Percentiles rank a stretch among this genome's conserved stretches.
phyloP scores from a whole-genome alignment of 2,329 filamentous ascomycete genomes.

The Aspergillus caelatus region DNA sequence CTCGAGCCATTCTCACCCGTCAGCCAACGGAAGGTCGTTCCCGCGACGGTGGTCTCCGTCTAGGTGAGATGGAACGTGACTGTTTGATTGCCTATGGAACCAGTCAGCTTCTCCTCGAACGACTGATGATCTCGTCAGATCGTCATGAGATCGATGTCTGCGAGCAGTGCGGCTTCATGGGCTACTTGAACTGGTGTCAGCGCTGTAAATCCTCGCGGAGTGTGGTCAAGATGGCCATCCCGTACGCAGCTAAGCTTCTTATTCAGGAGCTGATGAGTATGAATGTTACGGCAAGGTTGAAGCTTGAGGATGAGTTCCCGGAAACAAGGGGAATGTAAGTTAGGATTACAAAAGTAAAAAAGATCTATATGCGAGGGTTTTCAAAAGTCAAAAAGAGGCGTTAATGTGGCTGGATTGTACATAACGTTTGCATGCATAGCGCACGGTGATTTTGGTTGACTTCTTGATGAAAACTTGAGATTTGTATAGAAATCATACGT shows the following conservation, averaged over 20 bases:
- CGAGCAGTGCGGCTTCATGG: slow-evolving; percentile 91
- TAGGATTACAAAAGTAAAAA: neutral
- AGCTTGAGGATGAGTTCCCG: slow-evolving; percentile 92
- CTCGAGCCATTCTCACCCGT: slow-evolving; percentile 85
- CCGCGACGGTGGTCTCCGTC: slow-evolving; percentile 83
- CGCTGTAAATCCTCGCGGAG: slow-evolving; percentile 83
- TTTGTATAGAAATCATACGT: neutral
- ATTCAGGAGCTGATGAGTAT: slow-evolving; percentile 97
- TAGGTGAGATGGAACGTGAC: slow-evolving; percentile 99
- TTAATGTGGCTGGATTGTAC: slow-evolving; percentile 12
- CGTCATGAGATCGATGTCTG: slow-evolving; percentile 91
- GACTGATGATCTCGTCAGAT: slow-evolving; percentile 92
- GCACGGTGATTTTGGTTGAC: slow-evolving; percentile 18
- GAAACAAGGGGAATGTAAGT: slow-evolving; percentile 41
- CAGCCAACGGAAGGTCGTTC: slow-evolving; percentile 97
- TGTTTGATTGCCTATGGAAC: slow-evolving; percentile 97
- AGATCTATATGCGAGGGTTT: neutral
- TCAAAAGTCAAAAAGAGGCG: slow-evolving; percentile 5
- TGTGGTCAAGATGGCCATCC: slow-evolving; percentile 92
- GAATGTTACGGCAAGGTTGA: slow-evolving; percentile 94
- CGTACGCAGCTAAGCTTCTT: slow-evolving; percentile 93
- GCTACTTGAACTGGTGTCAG: slow-evolving; percentile 92
- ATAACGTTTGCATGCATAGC: slow-evolving; percentile 29
- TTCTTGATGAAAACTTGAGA: neutral
- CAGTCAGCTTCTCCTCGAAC: slow-evolving; percentile 85